Base-by-base conservation (phyloP, 768 basidiomycete species). In the Porpolomopsis calyptriformis region DNA sequence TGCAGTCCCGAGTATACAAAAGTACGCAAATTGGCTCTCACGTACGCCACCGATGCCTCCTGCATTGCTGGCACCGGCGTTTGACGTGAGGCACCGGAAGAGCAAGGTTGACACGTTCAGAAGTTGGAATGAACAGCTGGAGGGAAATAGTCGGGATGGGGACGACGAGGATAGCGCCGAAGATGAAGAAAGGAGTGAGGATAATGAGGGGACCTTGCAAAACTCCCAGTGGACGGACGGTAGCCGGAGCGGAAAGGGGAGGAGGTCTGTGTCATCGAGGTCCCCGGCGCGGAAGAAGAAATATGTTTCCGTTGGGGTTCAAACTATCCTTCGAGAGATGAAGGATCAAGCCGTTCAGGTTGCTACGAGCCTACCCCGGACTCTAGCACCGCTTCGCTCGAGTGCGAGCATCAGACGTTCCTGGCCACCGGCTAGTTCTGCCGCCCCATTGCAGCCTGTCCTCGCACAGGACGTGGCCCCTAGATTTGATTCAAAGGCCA, bases 101-200 rank as follows among this genome's bases (percentile, higher is more conserved):
- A 62, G 64, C 47, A 53, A 52, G 22, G 59, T 60, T 18, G 55
- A 49, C 19, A 37, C 48, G 18, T 20, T 57, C 48, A 65, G 63
- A 49, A 73, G 59, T 46, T 76, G 74, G 72, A 74, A 76, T 39
- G 76, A 78, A 19, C 66, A 65, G 51, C 63, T 66, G 18, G 86
- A 87, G 53, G 78, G 70, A 11, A 80, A 75, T 53, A 89, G 88
- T 57, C 75, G 78, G 49, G 87, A 90, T 59, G 88, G 82, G 4
- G 88, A 89, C 53, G 79, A 77, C 16, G 78, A 80, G 27, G 70
- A 72, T 45, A 68, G 66, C 19, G 59, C 57, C 53, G 68, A 66
- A 47, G 63, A 57, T 50, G 62, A 61, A 49, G 66, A 65, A 33
- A 66, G 64, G 50, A 69, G 68, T 50, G 51, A 60, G 23, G 67